phyloP scores from a whole-genome alignment of 257 asterid species.

The Sherardia arvensis region DNA sequence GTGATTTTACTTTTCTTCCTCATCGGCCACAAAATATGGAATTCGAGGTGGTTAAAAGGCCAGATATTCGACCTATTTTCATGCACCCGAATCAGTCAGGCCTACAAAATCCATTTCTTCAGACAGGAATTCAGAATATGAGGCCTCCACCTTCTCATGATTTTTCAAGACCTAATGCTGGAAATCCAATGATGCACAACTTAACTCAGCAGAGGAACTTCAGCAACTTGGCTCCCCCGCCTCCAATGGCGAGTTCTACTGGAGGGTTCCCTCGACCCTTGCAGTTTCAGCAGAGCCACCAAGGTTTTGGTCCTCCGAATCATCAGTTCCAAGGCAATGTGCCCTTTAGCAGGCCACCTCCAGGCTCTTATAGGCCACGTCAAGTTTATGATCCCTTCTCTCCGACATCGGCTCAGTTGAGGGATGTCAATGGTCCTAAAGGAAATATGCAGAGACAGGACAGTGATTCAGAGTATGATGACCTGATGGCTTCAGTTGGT shows the following conservation, averaged over 20 bases:
- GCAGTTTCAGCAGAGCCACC: conserved; percentile 47
- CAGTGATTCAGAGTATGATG: conserved; percentile 73
- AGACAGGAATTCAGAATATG: conserved; percentile 34
- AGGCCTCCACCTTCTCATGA: conserved; percentile 40
- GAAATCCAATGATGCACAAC: conserved; percentile 39
- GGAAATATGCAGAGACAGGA: conserved; percentile 38
- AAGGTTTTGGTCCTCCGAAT: conserved; percentile 33
- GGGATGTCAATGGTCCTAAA: conserved; percentile 10
- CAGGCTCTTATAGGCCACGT: conserved; percentile 36
- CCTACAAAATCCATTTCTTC: conserved; percentile 31
- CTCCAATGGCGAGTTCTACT: conserved; percentile 21
- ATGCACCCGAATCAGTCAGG: conserved; percentile 38
- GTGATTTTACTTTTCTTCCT: conserved; percentile 78
- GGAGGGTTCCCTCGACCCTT: conserved; percentile 46
- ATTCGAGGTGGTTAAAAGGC: conserved; percentile 35
- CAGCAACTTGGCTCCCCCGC: conserved; percentile 31
- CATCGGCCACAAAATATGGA: conserved; percentile 43
- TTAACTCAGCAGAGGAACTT: conserved; percentile 53
- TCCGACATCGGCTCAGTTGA: conserved; percentile 50
- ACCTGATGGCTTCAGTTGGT: conserved; percentile 80
- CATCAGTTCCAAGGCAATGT: conserved; percentile 35
- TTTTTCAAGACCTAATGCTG: conserved; percentile 41
- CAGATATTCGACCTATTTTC: conserved; percentile 26
- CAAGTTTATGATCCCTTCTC: conserved; percentile 80
- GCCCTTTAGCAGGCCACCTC: conserved; percentile 28